Evolutionary conservation across 163 green algal species (phyloP), one percentile per base, ranked within the genome.

Genomic region (Chlamydomonas reinhardtii): DNA sequence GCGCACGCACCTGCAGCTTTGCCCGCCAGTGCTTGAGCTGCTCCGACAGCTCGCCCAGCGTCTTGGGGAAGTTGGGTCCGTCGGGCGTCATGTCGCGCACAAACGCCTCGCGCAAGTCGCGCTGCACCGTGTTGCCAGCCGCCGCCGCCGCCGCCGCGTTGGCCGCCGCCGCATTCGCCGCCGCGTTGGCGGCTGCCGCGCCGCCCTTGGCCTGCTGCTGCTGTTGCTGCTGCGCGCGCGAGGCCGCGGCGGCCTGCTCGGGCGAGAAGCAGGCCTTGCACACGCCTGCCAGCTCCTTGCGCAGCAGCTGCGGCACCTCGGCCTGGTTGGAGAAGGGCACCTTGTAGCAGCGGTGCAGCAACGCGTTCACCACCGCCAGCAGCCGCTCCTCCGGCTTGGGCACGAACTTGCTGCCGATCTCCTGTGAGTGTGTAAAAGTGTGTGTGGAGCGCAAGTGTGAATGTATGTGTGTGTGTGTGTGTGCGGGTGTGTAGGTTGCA

Each of bases 291-390:
- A 99, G 94, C 94, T 99, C 98, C 80, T 94, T 96, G 43, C 95
- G 94, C 17, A 99, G 92, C 17, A 82, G 89, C 3, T 76, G 59
- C 2, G 96, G 96, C 52, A 99, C 94, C 56, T 95, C 74, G n/a
- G 93, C 89, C 4, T 72, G 90, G 71, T 96, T 93, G 68, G 95
- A 84, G 69, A 94, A 92, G 39, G 92, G 91, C 70, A 96, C 88
- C 89, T 97, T 97, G 90, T 97, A 97, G 77, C 94, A 97, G 71
- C 97, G 93, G 73, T 98, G 96, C 90, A 99, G 94, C 88, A 99
- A 93, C 24, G 97, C 96, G 74, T 98, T 94, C 43, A 99, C 94
- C n/a, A 99, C 97, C 6, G 95, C 94, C 74, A 99, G 91, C 86
- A 99, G 93, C 6, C 98, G 89, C 93, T 99, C 98, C 90, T 99